phyloP scores from a whole-genome alignment of 208 protist genomes.

The Acanthamoeba divionensis region DNA sequence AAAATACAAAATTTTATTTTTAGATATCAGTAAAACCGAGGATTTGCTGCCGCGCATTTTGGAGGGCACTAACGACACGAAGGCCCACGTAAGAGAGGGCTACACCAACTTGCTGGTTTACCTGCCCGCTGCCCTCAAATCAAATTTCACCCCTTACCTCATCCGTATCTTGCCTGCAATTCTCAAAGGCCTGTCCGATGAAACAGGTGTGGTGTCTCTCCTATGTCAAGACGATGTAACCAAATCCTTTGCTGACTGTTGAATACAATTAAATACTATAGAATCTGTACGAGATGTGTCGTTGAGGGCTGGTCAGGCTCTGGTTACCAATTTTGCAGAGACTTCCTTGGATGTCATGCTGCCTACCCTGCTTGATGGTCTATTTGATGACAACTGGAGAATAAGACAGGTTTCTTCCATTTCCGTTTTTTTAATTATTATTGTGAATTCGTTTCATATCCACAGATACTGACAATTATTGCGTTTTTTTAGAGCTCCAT shows the following conservation, averaged over 20 bases:
- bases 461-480: too few relatives aligned
- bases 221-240: background rate
- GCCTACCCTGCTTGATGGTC: constrained; percentile 74
- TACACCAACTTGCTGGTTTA: constrained; percentile 76
- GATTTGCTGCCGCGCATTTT: constrained; percentile 69
- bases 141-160: constrained; percentile 68
- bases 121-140: constrained; percentile 76
- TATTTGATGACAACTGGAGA: constrained; percentile 83
- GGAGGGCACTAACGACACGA: constrained; percentile 57
- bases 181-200: constrained; percentile 74
- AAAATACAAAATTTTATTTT: background rate
- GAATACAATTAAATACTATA: background rate
- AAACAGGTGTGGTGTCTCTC: constrained; percentile 54
- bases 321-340: constrained; percentile 76
- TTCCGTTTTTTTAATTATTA: too few relatives aligned
- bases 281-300: constrained; percentile 81
- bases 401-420: constrained; percentile 67
- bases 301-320: constrained; percentile 79
- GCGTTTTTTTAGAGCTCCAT: constrained; percentile 51
- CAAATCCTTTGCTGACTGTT: background rate
- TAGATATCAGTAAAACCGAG: constrained; percentile 54
- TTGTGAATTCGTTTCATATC: too few relatives aligned
- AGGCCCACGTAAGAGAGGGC: constrained; percentile 77
- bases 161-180: constrained; percentile 73
- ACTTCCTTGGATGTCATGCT: constrained; percentile 51